Evolutionary conservation across 2,329 filamentous ascomycete genomes (phyloP), one percentile per base, ranked within the genome.

Genomic region (Aschersonia sp.): DNA sequence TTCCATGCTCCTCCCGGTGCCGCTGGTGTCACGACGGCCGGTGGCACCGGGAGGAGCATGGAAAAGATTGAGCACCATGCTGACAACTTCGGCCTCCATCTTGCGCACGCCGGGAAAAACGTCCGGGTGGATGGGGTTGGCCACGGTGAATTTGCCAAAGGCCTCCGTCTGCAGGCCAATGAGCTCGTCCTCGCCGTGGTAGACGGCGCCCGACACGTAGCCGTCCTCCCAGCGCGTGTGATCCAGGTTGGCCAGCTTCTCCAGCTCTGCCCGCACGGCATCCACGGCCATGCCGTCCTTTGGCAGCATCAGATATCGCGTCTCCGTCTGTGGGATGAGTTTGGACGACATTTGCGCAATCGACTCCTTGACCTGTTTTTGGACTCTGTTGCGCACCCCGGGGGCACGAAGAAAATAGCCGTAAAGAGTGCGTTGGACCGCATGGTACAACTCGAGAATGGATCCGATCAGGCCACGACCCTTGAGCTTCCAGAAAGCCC

Each of bases 151-250:
- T 65, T 85, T 85, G 54, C 85, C 85, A 72, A 90, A 97, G 0
- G 92, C 90, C 62, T 96, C 87, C 5, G 86, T 85, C 69, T 98
- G 92, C 40, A 98, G 71, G 59, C 83, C 78, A 51, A 92, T 68
- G 56, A 98, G 68, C 43, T 84, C 81, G 40, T 85, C 77, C 47
- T 92, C 92, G 54, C 92, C 92, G 61, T 97, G 90, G 62, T 98
- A 98, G 35, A 98, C 92, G 31, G 92, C 90, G 32, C 92, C 92
- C 42, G 86, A 94, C 47, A 98, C 92, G 54, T 79, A 83, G 7
- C 92, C 92, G 63, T 97, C 90, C 67, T 98, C 92, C 92, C 92
- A 98, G 54, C 85, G 78, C 2, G 89, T 95, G 66, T 97, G 92
- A 58, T 96, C 83, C 85, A 98, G 85, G 45, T 75, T 80, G 12